These are phyloP conservation scores for Nevesoporus exiguus DNA, from an alignment of 768 basidiomycete species.

Conservation along the genomic window DNA sequence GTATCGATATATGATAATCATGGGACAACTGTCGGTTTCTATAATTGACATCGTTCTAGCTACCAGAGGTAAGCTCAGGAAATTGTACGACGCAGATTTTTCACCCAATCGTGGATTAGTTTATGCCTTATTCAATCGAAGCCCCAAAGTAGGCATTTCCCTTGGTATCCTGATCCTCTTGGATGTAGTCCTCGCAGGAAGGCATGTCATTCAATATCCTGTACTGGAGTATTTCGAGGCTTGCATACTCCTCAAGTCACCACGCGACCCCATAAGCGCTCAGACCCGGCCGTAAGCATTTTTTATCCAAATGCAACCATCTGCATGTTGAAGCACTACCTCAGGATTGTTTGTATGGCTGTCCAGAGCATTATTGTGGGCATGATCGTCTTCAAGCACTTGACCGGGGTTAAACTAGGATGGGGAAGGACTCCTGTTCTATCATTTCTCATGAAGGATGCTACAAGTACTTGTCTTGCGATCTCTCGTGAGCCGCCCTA, in stretches of 20 bases:
- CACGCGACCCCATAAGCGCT: not conserved
- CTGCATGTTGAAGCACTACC: not conserved
- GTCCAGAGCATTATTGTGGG: constrained; percentile 38
- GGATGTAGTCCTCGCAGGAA: constrained; percentile 15
- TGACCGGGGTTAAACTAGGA: constrained; percentile 32
- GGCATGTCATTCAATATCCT: constrained; percentile 20
- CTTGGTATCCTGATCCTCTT: constrained; percentile 11
- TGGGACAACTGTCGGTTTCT: constrained; percentile 8
- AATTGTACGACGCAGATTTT: not conserved
- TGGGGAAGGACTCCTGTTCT: constrained; percentile 43
- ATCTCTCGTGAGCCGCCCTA: constrained; percentile 35
- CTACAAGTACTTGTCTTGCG: constrained; percentile 41
- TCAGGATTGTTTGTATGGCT: constrained; percentile 20
- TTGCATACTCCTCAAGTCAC: constrained; percentile 26
- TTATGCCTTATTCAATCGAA: constrained; percentile 35
- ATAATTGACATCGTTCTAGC: constrained; percentile 24
- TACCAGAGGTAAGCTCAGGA: constrained; percentile 20
- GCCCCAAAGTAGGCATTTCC: constrained; percentile 23
- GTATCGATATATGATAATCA: constrained; percentile 6
- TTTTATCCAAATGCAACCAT: not conserved
- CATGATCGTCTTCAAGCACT: constrained; percentile 38
- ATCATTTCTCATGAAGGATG: constrained; percentile 42
- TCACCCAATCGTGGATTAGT: constrained; percentile 4
- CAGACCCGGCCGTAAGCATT: constrained; percentile 24
- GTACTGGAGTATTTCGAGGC: not conserved